Evolutionary conservation across 1,284 basidiomycete genomes (phyloP), one percentile per base, ranked within the genome.

Genomic region (Athelia sp.): DNA sequence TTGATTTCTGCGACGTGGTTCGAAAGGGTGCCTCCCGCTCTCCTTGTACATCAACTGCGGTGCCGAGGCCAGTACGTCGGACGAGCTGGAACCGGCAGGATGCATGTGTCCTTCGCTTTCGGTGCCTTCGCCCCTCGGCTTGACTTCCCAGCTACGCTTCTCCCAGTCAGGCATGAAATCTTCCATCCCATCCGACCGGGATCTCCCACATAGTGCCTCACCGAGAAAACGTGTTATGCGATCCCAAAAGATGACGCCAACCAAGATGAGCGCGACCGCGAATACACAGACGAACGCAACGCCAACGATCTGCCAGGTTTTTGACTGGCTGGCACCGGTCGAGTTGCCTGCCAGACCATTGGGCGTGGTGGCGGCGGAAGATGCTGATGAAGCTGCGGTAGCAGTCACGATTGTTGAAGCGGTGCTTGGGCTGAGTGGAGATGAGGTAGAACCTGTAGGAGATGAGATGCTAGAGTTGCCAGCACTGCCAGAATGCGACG

Each of bases 241-340:
- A 62, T 87, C 83, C 64, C 83, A 86, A 64, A 82, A 86, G 38
- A 82, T 72, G 47, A 78, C 66, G 10, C 73, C 66, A 47, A 85
- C 67, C 54, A 83, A 72, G 47, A 76, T 64, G 3, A 67, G 70
- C 22, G 72, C 79, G 48, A 86, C 68, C 24, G 76, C 69, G 46
- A 72, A 78, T 56, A 87, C 72, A 18, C 73, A 71, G 53, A 84
- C 76, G 50, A 85, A 72, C 4, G 75, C 74, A 51, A 87, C 76
- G 21, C 83, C 83, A 49, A 85, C 73, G 49, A 84, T 73, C 62
- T 83, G 82, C 84, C 84, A 87, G 58, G 78, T 64, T 32, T 60
- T 66, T 3, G 56, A 46, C 4, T 44, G 6, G 43, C 43, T 22
- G 8, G 36, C 6, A 8, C 36, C 26, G 13, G 26, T 6, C 6